Conservation (phyloP, 2,329 filamentous ascomycete genomes). For the Domatiomyces globalis region DNA sequence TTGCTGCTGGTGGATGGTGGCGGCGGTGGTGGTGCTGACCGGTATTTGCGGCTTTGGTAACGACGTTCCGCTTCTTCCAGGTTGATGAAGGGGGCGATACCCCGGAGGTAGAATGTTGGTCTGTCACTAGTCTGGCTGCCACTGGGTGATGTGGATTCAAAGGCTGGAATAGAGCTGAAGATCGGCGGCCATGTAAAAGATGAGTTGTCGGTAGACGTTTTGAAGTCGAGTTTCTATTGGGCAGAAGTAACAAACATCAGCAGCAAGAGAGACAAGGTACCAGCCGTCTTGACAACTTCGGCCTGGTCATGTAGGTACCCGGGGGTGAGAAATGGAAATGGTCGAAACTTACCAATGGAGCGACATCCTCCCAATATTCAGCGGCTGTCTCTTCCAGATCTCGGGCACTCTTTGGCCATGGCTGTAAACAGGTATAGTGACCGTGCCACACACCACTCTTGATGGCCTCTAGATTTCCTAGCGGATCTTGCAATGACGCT, state of each 20-base stretch:
- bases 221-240: constrained; percentile 12
- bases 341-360: constrained; percentile 12
- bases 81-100: constrained; percentile 14
- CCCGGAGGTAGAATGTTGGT: constrained; percentile 2
- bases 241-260: neutral
- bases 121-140: neutral
- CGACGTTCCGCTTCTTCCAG: neutral
- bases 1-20: neutral
- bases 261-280: neutral
- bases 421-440: constrained; percentile 24
- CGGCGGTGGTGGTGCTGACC: neutral
- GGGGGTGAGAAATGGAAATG: neutral
- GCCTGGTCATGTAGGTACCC: neutral
- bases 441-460: constrained; percentile 10
- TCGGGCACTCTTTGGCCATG: constrained; percentile 17
- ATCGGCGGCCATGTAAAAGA: constrained; percentile 11
- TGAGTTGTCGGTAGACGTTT: constrained; percentile 5
- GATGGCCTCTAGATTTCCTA: neutral
- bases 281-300: neutral
- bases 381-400: constrained; percentile 23
- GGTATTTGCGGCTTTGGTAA: neutral
- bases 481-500: neutral
- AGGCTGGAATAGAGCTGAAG: constrained; percentile 12
- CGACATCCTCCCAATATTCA: constrained; percentile 18
- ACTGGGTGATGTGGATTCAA: constrained; percentile 10